phyloP scores from a whole-genome alignment of 306 rosid species.

The Castanea crenata region DNA sequence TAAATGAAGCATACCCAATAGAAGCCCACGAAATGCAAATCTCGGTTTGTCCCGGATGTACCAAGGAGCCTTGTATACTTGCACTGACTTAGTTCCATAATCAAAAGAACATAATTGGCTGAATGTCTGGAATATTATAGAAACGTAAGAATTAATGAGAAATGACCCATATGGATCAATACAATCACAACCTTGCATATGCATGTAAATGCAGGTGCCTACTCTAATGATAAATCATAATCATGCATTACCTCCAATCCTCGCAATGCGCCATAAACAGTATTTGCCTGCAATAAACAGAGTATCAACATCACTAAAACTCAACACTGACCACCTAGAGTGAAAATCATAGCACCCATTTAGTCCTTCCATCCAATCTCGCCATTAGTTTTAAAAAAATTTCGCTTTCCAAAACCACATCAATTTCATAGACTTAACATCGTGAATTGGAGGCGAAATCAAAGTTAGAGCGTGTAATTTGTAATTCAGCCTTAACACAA shows the following conservation, averaged over 20 bases:
- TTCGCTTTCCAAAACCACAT: neutral
- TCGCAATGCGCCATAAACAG: constrained; percentile 60
- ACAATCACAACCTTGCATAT: neutral
- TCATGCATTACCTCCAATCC: constrained; percentile 51
- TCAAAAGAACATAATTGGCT: constrained; percentile 87
- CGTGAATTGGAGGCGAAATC: too few species aligned
- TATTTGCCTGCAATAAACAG: constrained; percentile 43
- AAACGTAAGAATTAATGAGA: constrained; percentile 19
- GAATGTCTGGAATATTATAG: constrained; percentile 73
- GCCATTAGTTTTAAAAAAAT: too few species aligned
- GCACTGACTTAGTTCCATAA: constrained; percentile 69
- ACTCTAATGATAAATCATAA: neutral
- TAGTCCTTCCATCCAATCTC: neutral
- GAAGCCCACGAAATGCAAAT: constrained; percentile 87
- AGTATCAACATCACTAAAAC: constrained; percentile 15
- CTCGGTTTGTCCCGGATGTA: constrained; percentile 80
- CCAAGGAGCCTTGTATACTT: constrained; percentile 84
- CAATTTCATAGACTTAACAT: too few species aligned
- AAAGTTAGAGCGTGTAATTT: too few species aligned
- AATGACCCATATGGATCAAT: constrained; percentile 6
- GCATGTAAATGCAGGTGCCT: neutral
- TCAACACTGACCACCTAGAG: neutral
- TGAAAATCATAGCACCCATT: neutral
- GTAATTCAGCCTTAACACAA: too few species aligned
- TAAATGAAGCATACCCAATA: constrained; percentile 59